Conservation (phyloP, 345 rosid genomes). For the Tarenaya hassleriana region DNA sequence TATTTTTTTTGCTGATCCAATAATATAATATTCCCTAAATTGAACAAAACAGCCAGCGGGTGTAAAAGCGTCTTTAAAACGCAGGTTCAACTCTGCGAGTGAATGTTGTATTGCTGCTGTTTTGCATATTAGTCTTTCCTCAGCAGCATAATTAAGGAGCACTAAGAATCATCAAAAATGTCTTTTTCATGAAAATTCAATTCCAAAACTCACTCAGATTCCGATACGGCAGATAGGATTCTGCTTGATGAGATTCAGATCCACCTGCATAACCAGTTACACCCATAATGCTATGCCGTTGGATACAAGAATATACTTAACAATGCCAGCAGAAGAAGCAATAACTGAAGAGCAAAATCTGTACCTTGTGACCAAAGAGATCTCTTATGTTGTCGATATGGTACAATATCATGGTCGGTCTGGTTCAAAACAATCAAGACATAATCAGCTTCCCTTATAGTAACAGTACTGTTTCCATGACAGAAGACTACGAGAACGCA, state of each 20-base stretch:
- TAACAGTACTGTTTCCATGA: no score
- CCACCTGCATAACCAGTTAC: constrained; percentile 46
- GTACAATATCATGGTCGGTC: constrained; percentile 92
- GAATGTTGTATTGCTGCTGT: background rate
- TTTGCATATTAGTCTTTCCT: constrained; percentile 7
- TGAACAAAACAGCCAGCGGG: no score
- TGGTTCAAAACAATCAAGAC: constrained; percentile 26
- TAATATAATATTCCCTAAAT: no score
- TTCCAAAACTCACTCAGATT: constrained; percentile 24
- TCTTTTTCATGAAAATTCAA: background rate
- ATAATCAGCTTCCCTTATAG: constrained; percentile 11
- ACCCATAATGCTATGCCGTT: no score
- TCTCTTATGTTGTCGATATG: constrained; percentile 78
- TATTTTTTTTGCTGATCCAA: no score
- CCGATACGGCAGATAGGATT: constrained; percentile 75
- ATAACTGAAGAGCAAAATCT: background rate
- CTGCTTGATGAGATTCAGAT: constrained; percentile 69
- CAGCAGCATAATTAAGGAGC: background rate
- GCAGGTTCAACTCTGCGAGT: constrained; percentile 3
- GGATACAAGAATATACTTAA: no score
- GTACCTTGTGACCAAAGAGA: constrained; percentile 94
- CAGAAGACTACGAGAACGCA: no score
- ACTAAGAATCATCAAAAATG: background rate
- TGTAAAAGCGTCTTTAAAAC: background rate
- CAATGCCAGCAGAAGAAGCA: background rate